A percentile compares a stretch with the other conserved stretches of the same genome.
phyloP scores from a whole-genome alignment of 1,284 basidiomycete species.

The Tilletia indica region DNA sequence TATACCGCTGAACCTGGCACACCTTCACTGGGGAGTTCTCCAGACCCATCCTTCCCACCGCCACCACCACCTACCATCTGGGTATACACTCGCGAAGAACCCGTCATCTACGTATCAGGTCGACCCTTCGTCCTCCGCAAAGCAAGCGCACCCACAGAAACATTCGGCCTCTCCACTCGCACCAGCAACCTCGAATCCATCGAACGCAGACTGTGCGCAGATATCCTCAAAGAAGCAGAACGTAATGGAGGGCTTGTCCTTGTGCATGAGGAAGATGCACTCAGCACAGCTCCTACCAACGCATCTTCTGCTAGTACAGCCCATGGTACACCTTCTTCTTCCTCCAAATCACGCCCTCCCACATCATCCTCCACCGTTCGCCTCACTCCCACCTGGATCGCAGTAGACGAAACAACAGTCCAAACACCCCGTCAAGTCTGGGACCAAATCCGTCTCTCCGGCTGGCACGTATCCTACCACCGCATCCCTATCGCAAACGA shows the following conservation, averaged over 20 bases:
- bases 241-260: constrained; percentile 86
- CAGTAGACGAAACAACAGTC: constrained; percentile 79
- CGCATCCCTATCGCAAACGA: constrained; percentile 81
- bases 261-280: constrained; percentile 80
- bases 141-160: constrained; percentile 76
- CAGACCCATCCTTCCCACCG: no score
- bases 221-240: constrained; percentile 84
- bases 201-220: constrained; percentile 77
- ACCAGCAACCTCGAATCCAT: constrained; percentile 94
- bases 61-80: no score
- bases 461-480: constrained; percentile 71
- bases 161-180: constrained; percentile 82
- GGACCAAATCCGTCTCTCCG: constrained; percentile 67
- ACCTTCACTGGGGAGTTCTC: no score
- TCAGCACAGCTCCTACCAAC: neutral
- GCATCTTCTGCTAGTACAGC: no score
- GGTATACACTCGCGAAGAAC: constrained; percentile 69
- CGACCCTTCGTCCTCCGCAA: constrained; percentile 94
- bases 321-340: no score
- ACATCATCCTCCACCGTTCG: no score
- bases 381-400: constrained; percentile 90
- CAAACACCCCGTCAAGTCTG: constrained; percentile 82
- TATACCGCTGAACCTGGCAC: no score
- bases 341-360: no score
- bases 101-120: constrained; percentile 92